phyloP scores from a whole-genome alignment of 2,329 filamentous ascomycete species.

The Oidium heveae region DNA sequence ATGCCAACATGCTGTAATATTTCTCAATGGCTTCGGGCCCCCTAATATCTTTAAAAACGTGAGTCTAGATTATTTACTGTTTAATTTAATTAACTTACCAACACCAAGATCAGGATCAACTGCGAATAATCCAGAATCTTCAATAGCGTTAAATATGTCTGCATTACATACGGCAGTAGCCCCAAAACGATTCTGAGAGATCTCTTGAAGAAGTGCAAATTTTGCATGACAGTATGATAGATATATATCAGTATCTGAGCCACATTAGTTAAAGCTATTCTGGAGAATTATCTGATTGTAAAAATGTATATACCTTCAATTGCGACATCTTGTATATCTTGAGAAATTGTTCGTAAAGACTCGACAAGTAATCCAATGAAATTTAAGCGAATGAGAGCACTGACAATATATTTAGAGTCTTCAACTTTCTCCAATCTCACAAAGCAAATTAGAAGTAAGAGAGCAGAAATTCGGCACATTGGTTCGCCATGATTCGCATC shows the following conservation, averaged over 20 bases:
- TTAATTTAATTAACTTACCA: slow-evolving; percentile 17
- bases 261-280: neutral
- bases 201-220: slow-evolving; percentile 56
- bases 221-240: slow-evolving; percentile 36
- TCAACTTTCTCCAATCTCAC: slow-evolving; percentile 49
- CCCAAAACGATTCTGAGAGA: slow-evolving; percentile 64
- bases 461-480: slow-evolving; percentile 58
- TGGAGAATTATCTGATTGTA: neutral
- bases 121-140: slow-evolving; percentile 61
- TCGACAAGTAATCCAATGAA: slow-evolving; percentile 80
- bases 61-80: neutral
- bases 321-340: slow-evolving; percentile 39
- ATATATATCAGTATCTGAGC: slow-evolving; percentile 16
- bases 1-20: slow-evolving; percentile 52
- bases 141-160: slow-evolving; percentile 60
- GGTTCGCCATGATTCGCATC: slow-evolving; percentile 73
- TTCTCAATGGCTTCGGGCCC: slow-evolving; percentile 10
- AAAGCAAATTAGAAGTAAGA: slow-evolving; percentile 60
- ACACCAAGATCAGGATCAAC: slow-evolving; percentile 83
- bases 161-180: slow-evolving; percentile 72
- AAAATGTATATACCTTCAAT: slow-evolving; percentile 23
- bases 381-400: slow-evolving; percentile 61
- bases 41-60: slow-evolving; percentile 9
- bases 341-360: slow-evolving; percentile 51
- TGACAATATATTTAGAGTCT: slow-evolving; percentile 48